Percentiles rank a stretch among this genome's conserved stretches.
phyloP scores from a whole-genome alignment of 1,139 yeast genomes.

The Yamadazyma dushanensis region DNA sequence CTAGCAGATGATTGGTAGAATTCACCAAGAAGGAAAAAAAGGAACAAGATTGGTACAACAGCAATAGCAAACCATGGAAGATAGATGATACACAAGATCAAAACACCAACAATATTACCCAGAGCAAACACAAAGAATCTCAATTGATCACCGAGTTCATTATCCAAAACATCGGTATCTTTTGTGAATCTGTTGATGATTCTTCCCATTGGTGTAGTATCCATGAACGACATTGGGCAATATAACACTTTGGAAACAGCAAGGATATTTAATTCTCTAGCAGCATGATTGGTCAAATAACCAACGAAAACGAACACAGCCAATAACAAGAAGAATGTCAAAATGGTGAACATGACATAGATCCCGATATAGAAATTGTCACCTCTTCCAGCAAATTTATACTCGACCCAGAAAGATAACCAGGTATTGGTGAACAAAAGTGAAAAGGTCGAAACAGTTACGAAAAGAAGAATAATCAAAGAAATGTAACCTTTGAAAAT shows the following conservation, averaged over 20 bases:
- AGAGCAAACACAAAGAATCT: conserved; percentile 48
- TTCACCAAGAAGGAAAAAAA: conserved; percentile 29
- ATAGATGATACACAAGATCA: conserved; percentile 68
- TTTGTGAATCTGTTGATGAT: conserved; percentile 67
- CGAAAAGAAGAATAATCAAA: conserved; percentile 14
- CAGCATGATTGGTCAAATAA: conserved; percentile 51
- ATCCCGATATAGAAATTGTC: conserved; percentile 71
- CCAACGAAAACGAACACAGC: conserved; percentile 43
- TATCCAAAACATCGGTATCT: conserved; percentile 83
- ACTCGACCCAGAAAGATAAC: conserved; percentile 81
- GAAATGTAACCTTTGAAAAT: conserved; percentile 21
- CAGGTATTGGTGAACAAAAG: conserved; percentile 73
- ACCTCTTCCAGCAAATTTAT: conserved; percentile 47
- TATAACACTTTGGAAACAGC: conserved; percentile 25
- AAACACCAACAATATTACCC: conserved; percentile 60
- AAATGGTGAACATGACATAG: conserved; percentile 59
- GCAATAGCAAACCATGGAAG: conserved; percentile 56
- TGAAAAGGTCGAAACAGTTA: conserved; percentile 55
- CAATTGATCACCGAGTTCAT: conserved; percentile 65
- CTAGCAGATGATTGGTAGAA: conserved; percentile 71
- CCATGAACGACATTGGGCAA: conserved; percentile 59
- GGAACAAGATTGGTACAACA: conserved; percentile 13
- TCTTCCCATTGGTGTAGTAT: conserved; percentile 65
- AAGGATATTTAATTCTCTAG: conserved; percentile 33
- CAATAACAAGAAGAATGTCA: conserved; percentile 36